Evolutionary conservation across 106 monocot genomes (phyloP).

Genomic region (Allium cepa): DNA sequence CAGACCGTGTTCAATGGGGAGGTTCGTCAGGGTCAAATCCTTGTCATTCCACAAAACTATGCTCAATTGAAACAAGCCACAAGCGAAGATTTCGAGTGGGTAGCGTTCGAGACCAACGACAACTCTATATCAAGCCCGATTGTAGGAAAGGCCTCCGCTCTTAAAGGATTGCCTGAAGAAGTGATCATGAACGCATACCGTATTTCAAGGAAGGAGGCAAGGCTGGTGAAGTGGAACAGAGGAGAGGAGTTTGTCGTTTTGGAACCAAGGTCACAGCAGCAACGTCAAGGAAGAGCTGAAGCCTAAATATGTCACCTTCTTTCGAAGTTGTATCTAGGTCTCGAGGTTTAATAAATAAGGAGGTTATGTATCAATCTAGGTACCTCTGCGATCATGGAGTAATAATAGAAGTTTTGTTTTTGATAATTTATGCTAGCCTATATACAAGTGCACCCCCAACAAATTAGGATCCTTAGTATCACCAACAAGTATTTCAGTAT

Average conservation of each 20-base stretch:
- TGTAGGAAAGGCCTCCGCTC: constrained; percentile 18
- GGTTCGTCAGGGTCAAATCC: constrained; percentile 13
- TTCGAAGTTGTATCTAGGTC: too few species aligned
- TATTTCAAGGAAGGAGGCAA: constrained; percentile 6
- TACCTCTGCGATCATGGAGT: too few species aligned
- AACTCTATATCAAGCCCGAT: constrained; percentile 8
- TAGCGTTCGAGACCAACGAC: constrained; percentile 18
- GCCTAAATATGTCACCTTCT: neutral
- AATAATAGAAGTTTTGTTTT: too few species aligned
- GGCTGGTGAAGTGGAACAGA: constrained; percentile 1
- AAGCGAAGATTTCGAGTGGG: constrained; percentile 28
- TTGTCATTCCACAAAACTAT: constrained; percentile 19
- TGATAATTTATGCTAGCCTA: too few species aligned
- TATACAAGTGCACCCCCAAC: too few species aligned
- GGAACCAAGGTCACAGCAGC: neutral
- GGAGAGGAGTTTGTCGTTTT: neutral
- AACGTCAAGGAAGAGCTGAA: neutral
- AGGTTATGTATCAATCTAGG: too few species aligned
- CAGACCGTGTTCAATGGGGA: constrained; percentile 9
- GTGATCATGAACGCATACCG: constrained; percentile 22
- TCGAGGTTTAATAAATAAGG: too few species aligned
- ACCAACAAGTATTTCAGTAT: too few species aligned
- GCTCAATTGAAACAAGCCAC: constrained; percentile 8
- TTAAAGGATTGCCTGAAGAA: constrained; percentile 14
- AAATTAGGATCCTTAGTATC: too few species aligned